Conservation (phyloP, 208 protist species). For the Crithidia acanthocephali region DNA sequence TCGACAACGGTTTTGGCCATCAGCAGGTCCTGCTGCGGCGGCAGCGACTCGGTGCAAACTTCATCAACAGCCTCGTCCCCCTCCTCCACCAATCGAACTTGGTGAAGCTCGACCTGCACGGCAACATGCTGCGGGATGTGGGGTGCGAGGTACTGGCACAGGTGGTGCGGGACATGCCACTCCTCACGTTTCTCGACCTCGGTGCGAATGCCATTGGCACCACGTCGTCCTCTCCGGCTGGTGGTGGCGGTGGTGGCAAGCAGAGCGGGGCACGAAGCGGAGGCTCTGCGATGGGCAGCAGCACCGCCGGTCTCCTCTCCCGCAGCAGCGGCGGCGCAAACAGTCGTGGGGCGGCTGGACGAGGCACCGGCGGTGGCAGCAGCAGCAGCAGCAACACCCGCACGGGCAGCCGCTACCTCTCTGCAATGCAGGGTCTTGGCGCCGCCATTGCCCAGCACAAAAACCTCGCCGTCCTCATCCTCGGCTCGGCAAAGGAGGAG, state of each 20-base stretch:
- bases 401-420: conserved; percentile 29
- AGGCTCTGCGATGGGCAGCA: not conserved
- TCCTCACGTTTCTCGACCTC: conserved; percentile 79
- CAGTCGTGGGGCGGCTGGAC: not conserved
- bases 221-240: not conserved
- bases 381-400: not conserved
- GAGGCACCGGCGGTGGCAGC: not conserved
- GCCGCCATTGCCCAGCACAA: conserved; percentile 70
- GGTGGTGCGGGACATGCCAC: conserved; percentile 71
- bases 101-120: conserved; percentile 77
- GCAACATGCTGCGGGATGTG: conserved; percentile 87
- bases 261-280: not conserved
- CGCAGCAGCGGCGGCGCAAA: conserved; percentile 1
- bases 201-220: conserved; percentile 81
- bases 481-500: conserved; percentile 65
- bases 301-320: not conserved
- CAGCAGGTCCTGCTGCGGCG: conserved; percentile 70
- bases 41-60: conserved; percentile 81
- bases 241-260: conserved; percentile 9
- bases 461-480: conserved; percentile 70
- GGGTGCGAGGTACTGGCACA: conserved; percentile 79
- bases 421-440: conserved; percentile 68
- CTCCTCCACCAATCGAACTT: conserved; percentile 72
- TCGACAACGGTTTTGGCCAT: conserved; percentile 74
- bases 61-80: conserved; percentile 65